Evolutionary conservation across 805 yeast genomes (phyloP), one percentile per base, ranked within the genome.

Genomic region (Metschnikowia picachoensis): DNA sequence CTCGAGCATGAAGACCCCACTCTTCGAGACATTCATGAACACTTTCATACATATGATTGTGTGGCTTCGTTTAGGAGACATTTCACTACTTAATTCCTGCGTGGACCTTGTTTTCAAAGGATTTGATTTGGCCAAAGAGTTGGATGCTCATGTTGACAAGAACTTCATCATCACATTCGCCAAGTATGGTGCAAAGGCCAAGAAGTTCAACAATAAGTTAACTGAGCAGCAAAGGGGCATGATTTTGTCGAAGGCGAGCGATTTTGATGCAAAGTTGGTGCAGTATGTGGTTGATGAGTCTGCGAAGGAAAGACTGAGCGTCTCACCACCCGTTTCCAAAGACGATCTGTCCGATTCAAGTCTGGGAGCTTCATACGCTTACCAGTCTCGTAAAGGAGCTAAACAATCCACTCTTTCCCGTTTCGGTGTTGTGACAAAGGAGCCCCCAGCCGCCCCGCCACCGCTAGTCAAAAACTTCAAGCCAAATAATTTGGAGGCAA

Each of bases 1-100:
- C 20, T 27, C 46, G 3, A 39, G 39, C 42, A 42, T 30, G 41
- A 48, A 36, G 34, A 48, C 37, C 37, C 47, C 57, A 4, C 49
- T 85, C n/a, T 75, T 85, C 46, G 61, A 67, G 9, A 74, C 74
- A 25, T 74, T 86, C 30, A 72, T 86, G 60, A 66, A 70, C n/a
- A 79, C 94, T 0, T 79, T 91, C 49, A 74, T 74, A 12, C 72
- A 81, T 43, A 82, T 87, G 72, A 73, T 87, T 30, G 83, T 81
- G 34, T 87, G 97, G 95, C 71, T 92, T 28, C 74, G 94, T 48
- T 70, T 92, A 39, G 88, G 92, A 48, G 97, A 91, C 63, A 71
- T 78, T 7, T 85, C 89, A 2, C 69, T 92, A 38, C 67, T 87
- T 37, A 76, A 75, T 25, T 77, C 88, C 1, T 88, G 96, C 70